Base-by-base conservation (phyloP, 108 stramenopile species). In the Nitzschia inconspicua region DNA sequence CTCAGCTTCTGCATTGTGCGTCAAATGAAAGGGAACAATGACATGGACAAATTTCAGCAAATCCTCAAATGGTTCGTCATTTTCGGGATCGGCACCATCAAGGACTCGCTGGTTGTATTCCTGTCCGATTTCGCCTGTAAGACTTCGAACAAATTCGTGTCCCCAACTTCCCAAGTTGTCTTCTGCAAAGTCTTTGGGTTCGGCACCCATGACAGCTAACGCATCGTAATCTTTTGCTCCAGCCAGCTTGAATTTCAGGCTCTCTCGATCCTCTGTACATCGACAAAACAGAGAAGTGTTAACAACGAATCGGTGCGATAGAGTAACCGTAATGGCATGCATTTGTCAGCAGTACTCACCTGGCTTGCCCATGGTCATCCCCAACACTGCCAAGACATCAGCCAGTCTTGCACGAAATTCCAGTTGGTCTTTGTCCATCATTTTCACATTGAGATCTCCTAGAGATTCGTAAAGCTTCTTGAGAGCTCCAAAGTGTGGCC, bases 1-100 rank as follows among this genome's bases (percentile, higher is more conserved):
- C 80, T 98, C 99, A 2, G 98, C 96, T 72, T 98, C 97, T 4
- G 98, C 96, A 67, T 98, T 97, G 72, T 99, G 98, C 41, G 87
- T 72, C 37, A 99, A 73, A 80, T 98, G 94, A 55, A 97, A 98
- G 1, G 98, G 97, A 36, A 97, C 94, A 72, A 99, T 98, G 8
- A 86, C 93, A 65, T 98, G 88, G 27, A 98, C 97, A 77, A 99
- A 93, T 43, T 55, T 65, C 48, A 92, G 48, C 41, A 98, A 70
- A 63, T 96, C 95, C 4, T 47, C 62, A 53, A 87, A 87, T 8
- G 81, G 65, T n/a, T 68, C 84, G 44, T 91, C 89, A 11, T 70
- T 66, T 14, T 87, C 88, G 25, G 84, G 86, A 58, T 91, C 78
- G 5, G 78, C 69, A 7, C 84, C 88, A 24, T 77, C 79, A 23